A percentile compares a stretch with the other conserved stretches of the same genome.
These are phyloP conservation scores for Apiospora pterosperma DNA, from an alignment of 2,329 filamentous ascomycete genomes.

Conservation along the genomic window DNA sequence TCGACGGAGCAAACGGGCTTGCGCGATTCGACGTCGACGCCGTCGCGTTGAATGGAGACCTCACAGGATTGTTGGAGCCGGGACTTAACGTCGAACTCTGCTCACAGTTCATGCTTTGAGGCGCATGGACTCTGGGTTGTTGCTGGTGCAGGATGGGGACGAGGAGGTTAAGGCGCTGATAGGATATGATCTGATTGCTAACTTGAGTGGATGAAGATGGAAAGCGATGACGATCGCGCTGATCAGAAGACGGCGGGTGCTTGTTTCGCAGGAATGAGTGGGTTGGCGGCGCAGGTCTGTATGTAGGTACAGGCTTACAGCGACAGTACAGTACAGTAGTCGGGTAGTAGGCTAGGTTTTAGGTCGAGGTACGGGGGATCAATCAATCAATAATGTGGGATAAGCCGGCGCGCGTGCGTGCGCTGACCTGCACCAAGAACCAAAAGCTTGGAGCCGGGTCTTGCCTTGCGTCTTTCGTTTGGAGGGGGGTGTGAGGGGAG, in stretches of 20 bases:
- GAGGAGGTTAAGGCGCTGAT: not conserved
- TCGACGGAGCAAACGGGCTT: slow-evolving; percentile 17
- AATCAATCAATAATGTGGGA: slow-evolving; percentile 5
- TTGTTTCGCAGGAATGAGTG: slow-evolving; percentile 16
- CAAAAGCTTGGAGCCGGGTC: slow-evolving; percentile 3
- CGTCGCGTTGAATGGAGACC: slow-evolving; percentile 16
- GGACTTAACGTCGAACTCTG: slow-evolving; percentile 9
- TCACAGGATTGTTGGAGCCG: not conserved
- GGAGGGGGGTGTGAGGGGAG: not conserved
- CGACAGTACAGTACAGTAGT: slow-evolving; percentile 1
- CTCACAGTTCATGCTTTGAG: slow-evolving; percentile 23
- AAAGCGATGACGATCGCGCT: slow-evolving; percentile 24
- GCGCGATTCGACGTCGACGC: slow-evolving; percentile 22
- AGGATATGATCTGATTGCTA: not conserved
- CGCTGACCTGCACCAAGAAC: slow-evolving; percentile 3
- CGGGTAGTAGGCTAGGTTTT: not conserved
- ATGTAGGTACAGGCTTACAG: not conserved
- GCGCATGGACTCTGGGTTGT: slow-evolving; percentile 5
- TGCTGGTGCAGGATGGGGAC: slow-evolving; percentile 17
- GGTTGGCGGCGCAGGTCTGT: slow-evolving; percentile 9
- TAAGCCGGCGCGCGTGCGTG: slow-evolving; percentile 4
- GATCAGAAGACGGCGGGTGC: slow-evolving; percentile 19
- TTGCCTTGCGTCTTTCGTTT: slow-evolving; percentile 1
- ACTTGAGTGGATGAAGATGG: not conserved
- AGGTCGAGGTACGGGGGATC: slow-evolving; percentile 4